Evolutionary conservation across 1,139 yeast species (phyloP).

Genomic region (Lodderomyces oxycetoniae): DNA sequence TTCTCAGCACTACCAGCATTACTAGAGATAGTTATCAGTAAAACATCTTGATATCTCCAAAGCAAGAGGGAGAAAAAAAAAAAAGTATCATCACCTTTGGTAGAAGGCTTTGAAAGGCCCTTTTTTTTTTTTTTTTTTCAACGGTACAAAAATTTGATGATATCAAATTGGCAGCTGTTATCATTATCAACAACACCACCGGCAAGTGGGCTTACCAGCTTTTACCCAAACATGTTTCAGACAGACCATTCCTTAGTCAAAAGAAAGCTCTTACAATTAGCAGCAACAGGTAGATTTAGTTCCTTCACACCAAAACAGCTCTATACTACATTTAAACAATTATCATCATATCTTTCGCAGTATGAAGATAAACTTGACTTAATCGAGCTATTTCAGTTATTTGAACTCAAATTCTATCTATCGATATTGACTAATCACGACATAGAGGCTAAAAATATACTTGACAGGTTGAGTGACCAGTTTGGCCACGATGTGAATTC

Average conservation of each 20-base stretch:
- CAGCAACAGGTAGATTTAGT: conserved; percentile 33
- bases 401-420: conserved; percentile 71
- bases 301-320: conserved; percentile 35
- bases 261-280: conserved; percentile 23
- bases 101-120: too few species aligned
- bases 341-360: conserved; percentile 26
- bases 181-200: too few species aligned
- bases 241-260: conserved; percentile 17
- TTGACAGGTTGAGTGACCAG: conserved; percentile 62
- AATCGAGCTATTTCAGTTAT: conserved; percentile 52
- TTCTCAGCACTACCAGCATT: too few species aligned
- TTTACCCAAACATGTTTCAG: conserved; percentile 3
- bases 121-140: too few species aligned
- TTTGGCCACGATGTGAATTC: conserved; percentile 47
- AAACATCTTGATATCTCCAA: too few species aligned
- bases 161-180: too few species aligned
- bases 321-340: conserved; percentile 28
- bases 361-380: conserved; percentile 32
- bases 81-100: too few species aligned
- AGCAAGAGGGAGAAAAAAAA: too few species aligned
- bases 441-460: conserved; percentile 60
- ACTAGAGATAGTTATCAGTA: too few species aligned
- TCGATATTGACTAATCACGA: conserved; percentile 63
- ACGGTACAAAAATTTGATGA: too few species aligned
- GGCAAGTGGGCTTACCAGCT: too few species aligned